Evolutionary conservation across 441 rosid genomes (phyloP), one percentile per base, ranked within the genome.

Genomic region (Bruguiera hainesii): DNA sequence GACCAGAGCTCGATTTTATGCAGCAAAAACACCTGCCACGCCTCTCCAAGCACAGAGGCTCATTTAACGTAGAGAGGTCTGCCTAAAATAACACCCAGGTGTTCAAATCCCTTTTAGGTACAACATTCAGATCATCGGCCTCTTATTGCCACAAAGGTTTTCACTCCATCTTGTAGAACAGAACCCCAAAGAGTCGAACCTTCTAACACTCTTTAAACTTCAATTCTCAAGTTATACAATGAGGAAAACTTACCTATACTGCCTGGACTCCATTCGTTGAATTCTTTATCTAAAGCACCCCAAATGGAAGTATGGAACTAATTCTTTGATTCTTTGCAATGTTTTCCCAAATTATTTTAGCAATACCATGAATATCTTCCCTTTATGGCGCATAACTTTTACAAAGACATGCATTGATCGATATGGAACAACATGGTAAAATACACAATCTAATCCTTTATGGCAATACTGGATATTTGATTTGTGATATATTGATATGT

Each of bases 1-100:
- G 61, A 94, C 95, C 75, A 89, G 68, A 13, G 96, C 96, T 9
- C 89, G 89, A 77, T 86, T 89, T 80, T 84, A 85, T 33, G 88
- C 83, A 71, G 85, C 93, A 52, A 85, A 91, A 37, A 87, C 86
- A 52, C 96, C 89, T 60, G 92, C 96, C 31, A 89, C 87, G 0
- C 98, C 97, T 78, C 97, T 83, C 6, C 6, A 2, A 37, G 29
- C 3, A 21, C 7, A 28, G 15, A 39, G 29, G 31, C 42, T 20
- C 13, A 15, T 11, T 21, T 59, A 59, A 33, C 15, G 33, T 7
- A 6, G 15, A 3, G 30, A 33, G 37, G 20, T 60, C 48, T 19
- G 23, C 25, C 0, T n/a, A 60, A 9, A 7, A 2, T 10, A 15
- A 31, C 62, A 59, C 18, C 20, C 51, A 42, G 52, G 5, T 23